Percentiles rank a stretch among this genome's conserved stretches.
These are phyloP conservation scores for Wickerhamiella kurtzmanii DNA, from an alignment of 805 yeast genomes.

Conservation along the genomic window DNA sequence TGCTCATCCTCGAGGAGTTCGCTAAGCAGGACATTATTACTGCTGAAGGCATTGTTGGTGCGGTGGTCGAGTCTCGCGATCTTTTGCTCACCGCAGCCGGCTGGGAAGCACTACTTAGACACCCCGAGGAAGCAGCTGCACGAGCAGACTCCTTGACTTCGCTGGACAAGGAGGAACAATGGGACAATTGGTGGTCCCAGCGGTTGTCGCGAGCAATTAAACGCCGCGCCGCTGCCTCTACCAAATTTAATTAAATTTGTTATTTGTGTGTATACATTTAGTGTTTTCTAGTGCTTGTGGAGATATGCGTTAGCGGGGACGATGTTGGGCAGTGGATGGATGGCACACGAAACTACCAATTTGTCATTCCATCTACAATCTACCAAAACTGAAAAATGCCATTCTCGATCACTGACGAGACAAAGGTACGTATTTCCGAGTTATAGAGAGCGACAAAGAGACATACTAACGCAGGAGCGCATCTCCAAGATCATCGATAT, in stretches of 20 bases:
- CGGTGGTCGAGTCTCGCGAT: conserved; percentile 28
- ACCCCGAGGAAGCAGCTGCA: conserved; percentile 8
- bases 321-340: too few species aligned
- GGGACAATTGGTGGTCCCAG: conserved; percentile 18
- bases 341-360: too few species aligned
- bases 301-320: background rate
- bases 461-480: conserved; percentile 57
- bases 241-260: too few species aligned
- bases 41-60: conserved; percentile 31
- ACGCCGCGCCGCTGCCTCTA: conserved; percentile 6
- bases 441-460: background rate
- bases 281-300: too few species aligned
- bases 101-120: conserved; percentile 18
- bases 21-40: conserved; percentile 34
- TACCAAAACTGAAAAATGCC: conserved; percentile 14
- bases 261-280: too few species aligned
- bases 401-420: conserved; percentile 28
- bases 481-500: conserved; percentile 67
- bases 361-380: background rate
- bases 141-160: conserved; percentile 1
- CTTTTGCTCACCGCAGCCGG: conserved; percentile 19
- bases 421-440: conserved; percentile 23
- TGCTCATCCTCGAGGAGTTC: conserved; percentile 42
- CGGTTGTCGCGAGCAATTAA: conserved; percentile 11
- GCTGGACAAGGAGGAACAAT: conserved; percentile 11